Conservation (phyloP, 1,284 basidiomycete genomes). For the Irpex sp. region DNA sequence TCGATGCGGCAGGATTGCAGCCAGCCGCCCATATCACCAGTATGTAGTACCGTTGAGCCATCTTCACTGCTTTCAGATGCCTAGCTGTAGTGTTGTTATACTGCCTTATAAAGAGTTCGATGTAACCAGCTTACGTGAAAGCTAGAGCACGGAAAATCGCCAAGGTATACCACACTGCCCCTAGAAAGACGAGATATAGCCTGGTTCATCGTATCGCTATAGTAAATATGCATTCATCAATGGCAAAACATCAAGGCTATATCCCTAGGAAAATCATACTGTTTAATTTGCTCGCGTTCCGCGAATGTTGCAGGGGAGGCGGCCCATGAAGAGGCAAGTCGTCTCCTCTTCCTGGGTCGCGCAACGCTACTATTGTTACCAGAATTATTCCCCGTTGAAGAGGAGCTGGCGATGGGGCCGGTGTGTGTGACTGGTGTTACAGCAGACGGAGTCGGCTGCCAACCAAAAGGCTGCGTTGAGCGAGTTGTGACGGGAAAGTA, state of each 20-base stretch:
- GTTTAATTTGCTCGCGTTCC: not conserved
- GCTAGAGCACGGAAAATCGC: not conserved
- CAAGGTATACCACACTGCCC: not conserved
- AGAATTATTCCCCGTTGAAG: not conserved
- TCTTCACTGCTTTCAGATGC: not conserved
- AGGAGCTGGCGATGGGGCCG: constrained; percentile 1
- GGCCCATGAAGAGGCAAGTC: not conserved
- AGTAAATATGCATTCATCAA: too few species aligned
- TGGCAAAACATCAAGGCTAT: too few species aligned
- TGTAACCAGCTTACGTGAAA: not conserved
- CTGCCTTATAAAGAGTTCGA: not conserved
- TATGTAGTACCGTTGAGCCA: not conserved
- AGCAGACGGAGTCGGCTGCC: not conserved
- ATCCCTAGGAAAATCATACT: not conserved
- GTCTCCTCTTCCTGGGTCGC: not conserved
- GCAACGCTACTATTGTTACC: not conserved
- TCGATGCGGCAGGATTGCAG: constrained; percentile 19
- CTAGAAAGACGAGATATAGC: constrained; percentile 2
- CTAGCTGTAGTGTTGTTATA: not conserved
- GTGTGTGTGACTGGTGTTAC: not conserved
- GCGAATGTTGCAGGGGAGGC: not conserved
- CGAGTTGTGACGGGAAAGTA: constrained; percentile 27
- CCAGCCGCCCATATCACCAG: constrained; percentile 24
- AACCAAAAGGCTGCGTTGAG: constrained; percentile 6
- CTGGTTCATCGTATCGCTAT: not conserved